Percentiles rank a stretch among this genome's conserved stretches.
phyloP scores from a whole-genome alignment of 208 protist species.

The Crithidia fasciculata region DNA sequence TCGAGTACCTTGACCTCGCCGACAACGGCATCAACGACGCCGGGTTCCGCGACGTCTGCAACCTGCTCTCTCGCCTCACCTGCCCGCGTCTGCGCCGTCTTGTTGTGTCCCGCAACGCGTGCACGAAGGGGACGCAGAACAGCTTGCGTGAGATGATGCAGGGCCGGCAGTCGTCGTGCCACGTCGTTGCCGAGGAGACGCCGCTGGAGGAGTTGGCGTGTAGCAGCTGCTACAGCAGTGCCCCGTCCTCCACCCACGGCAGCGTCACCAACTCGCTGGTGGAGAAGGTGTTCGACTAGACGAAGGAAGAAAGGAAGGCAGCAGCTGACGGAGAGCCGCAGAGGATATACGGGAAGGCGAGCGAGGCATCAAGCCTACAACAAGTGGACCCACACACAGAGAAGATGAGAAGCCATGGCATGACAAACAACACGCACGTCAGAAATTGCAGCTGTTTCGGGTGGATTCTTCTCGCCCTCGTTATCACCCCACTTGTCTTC shows the following conservation, averaged over 20 bases:
- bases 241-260: not conserved
- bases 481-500: too few relatives aligned
- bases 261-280: slow-evolving; percentile 15
- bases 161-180: slow-evolving; percentile 42
- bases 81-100: slow-evolving; percentile 47
- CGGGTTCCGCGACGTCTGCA: slow-evolving; percentile 51
- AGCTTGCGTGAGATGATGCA: slow-evolving; percentile 46
- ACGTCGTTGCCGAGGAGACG: slow-evolving; percentile 57
- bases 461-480: too few relatives aligned
- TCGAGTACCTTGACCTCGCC: slow-evolving; percentile 67
- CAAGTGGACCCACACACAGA: too few relatives aligned
- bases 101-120: slow-evolving; percentile 60
- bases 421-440: too few relatives aligned
- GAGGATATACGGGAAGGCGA: too few relatives aligned
- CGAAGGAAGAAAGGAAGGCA: not conserved
- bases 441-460: too few relatives aligned
- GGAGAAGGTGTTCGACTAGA: not conserved
- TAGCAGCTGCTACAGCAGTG: slow-evolving; percentile 19
- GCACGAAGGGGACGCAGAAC: slow-evolving; percentile 32
- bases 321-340: not conserved
- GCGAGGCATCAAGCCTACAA: too few relatives aligned
- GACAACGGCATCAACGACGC: slow-evolving; percentile 67
- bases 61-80: slow-evolving; percentile 32
- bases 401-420: too few relatives aligned
- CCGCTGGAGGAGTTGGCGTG: slow-evolving; percentile 40